These are phyloP conservation scores for Vitis hybrid DNA, from an alignment of 177 flowering plant species.

Conservation along the genomic window DNA sequence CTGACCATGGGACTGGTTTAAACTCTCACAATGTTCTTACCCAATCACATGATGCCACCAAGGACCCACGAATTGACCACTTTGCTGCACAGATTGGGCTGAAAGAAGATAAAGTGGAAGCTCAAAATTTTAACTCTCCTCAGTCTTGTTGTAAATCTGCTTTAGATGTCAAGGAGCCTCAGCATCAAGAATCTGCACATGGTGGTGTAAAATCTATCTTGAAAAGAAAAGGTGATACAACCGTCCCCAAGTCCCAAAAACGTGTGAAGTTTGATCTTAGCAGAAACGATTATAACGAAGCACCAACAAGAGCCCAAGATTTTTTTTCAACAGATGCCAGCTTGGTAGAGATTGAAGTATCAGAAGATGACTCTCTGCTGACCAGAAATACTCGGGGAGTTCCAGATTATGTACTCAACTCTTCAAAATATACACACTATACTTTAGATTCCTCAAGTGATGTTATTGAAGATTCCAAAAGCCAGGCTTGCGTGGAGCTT, in stretches of 20 bases:
- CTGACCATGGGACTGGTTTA: conserved; percentile 10
- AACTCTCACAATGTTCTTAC: conserved; percentile 11
- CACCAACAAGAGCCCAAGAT: not conserved
- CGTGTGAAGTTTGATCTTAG: conserved; percentile 33
- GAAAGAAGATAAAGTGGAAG: conserved; percentile 27
- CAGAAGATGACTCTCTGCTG: conserved; percentile 3
- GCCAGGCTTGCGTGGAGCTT: conserved; percentile 10
- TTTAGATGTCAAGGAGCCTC: not conserved
- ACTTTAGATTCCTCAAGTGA: conserved; percentile 21
- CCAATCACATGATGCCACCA: not conserved
- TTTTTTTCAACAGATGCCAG: not conserved
- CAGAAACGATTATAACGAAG: not conserved
- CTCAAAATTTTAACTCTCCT: not conserved
- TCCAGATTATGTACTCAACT: conserved; percentile 28
- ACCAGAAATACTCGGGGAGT: conserved; percentile 4
- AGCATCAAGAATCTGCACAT: conserved; percentile 1
- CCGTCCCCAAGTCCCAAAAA: conserved; percentile 17
- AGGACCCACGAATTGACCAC: conserved; percentile 30
- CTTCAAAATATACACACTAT: conserved; percentile 27
- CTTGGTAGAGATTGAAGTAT: not conserved
- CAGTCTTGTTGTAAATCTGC: not conserved
- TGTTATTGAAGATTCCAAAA: conserved; percentile 19
- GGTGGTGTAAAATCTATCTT: conserved; percentile 22
- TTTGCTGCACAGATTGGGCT: conserved; percentile 27
- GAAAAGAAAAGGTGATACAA: conserved; percentile 20